These are phyloP conservation scores for Coix lacrymajobi DNA, from an alignment of 176 grass and related monocot genomes.

Conservation along the genomic window DNA sequence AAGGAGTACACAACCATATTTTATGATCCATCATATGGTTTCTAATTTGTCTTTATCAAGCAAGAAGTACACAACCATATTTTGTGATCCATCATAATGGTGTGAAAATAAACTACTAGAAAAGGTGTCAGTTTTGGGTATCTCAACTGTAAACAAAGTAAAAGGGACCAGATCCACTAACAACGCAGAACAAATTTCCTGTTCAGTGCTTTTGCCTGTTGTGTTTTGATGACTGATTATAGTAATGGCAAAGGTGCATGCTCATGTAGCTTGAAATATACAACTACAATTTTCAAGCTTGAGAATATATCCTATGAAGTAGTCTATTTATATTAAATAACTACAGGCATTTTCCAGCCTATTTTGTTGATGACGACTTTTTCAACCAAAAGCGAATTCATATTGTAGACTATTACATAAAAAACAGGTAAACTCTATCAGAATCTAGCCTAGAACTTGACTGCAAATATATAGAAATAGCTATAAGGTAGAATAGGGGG, in stretches of 20 bases:
- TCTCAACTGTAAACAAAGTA: conserved; percentile 22
- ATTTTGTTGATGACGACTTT: conserved; percentile 15
- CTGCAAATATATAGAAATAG: conserved; percentile 9
- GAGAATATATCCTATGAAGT: conserved; percentile 42
- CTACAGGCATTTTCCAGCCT: conserved; percentile 23
- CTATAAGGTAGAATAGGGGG: not conserved
- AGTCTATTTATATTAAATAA: conserved; percentile 34
- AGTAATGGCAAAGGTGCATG: conserved; percentile 43
- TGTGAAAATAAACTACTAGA: conserved; percentile 39
- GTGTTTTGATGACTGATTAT: conserved; percentile 35
- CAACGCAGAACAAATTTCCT: conserved; percentile 22
- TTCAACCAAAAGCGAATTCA: conserved; percentile 38
- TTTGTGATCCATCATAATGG: conserved; percentile 31
- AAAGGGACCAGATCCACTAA: conserved; percentile 32
- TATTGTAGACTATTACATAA: conserved; percentile 9
- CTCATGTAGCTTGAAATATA: conserved; percentile 37
- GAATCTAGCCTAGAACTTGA: conserved; percentile 20
- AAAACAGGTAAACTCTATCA: conserved; percentile 29
- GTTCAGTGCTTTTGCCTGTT: conserved; percentile 33
- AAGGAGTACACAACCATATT: conserved; percentile 30
- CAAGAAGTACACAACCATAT: conserved; percentile 27
- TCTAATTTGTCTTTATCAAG: conserved; percentile 28
- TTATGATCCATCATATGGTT: conserved; percentile 28
- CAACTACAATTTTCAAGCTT: conserved; percentile 29
- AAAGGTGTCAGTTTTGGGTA: conserved; percentile 31